These are phyloP conservation scores for Aureobasidium vineae DNA, from an alignment of 2,329 filamentous ascomycete species.

Conservation along the genomic window DNA sequence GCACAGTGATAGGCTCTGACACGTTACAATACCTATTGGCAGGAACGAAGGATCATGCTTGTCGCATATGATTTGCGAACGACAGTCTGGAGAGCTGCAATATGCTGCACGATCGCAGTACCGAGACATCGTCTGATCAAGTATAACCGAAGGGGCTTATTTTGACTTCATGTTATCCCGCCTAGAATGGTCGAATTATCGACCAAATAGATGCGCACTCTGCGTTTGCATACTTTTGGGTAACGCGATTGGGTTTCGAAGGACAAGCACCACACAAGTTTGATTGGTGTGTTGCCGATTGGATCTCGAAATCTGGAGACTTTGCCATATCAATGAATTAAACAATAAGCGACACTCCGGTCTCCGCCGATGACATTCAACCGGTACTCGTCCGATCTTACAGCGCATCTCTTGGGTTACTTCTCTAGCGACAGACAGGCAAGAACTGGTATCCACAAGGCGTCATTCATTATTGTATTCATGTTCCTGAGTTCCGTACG, in stretches of 20 bases:
- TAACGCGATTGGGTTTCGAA: not conserved
- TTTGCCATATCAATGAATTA: not conserved
- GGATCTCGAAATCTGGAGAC: not conserved
- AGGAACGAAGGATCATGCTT: not conserved
- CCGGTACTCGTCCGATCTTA: not conserved
- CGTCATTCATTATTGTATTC: not conserved
- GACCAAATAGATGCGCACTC: not conserved
- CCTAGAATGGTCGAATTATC: not conserved
- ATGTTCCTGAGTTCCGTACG: constrained; percentile 34
- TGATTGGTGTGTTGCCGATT: not conserved
- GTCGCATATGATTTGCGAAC: not conserved
- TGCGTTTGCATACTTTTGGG: not conserved
- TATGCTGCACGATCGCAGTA: not conserved
- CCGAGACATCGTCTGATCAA: not conserved
- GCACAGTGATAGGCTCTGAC: not conserved
- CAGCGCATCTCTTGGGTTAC: not conserved
- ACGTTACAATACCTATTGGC: not conserved
- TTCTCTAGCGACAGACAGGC: not conserved
- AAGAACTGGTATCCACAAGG: not conserved
- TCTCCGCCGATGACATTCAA: not conserved
- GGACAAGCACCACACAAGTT: not conserved
- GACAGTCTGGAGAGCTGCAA: not conserved
- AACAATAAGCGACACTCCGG: not conserved
- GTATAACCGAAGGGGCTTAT: constrained; percentile 13
- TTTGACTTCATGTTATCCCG: not conserved